Conservation (phyloP, 129 eudicot genomes). For the Escallonia rubra region DNA sequence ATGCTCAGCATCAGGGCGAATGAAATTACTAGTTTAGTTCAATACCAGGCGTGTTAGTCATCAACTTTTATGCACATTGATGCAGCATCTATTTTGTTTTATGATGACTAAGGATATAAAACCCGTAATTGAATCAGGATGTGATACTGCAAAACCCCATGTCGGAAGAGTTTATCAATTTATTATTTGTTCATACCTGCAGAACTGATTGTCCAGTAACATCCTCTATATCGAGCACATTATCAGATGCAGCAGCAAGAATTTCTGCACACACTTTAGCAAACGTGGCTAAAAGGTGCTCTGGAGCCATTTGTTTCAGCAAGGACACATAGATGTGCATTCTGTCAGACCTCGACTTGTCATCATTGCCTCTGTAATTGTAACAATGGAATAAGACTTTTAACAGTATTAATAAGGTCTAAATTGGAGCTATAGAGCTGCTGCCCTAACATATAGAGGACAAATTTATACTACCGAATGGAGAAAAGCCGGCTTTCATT, state of each 20-base stretch:
- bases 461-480: constrained; percentile 43
- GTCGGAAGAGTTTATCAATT: too few species aligned
- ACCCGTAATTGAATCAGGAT: background rate
- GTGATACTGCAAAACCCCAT: too few species aligned
- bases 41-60: too few species aligned
- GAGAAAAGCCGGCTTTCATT: constrained; percentile 54
- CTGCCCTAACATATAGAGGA: constrained; percentile 2
- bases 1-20: background rate
- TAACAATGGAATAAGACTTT: background rate
- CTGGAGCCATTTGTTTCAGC: constrained; percentile 98
- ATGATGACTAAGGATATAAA: background rate
- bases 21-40: too few species aligned
- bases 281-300: constrained; percentile 93
- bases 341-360: constrained; percentile 69
- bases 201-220: constrained; percentile 76
- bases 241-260: constrained; percentile 92
- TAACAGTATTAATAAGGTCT: background rate
- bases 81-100: too few species aligned
- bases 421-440: background rate
- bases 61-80: too few species aligned
- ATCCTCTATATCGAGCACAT: constrained; percentile 72
- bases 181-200: constrained; percentile 40
- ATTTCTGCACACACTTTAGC: constrained; percentile 94
- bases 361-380: constrained; percentile 72
- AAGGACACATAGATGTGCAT: constrained; percentile 83